Percentiles rank a stretch among this genome's conserved stretches.
Conservation (phyloP, 176 grass and related monocot species). For the Eragrostis nindensis region DNA sequence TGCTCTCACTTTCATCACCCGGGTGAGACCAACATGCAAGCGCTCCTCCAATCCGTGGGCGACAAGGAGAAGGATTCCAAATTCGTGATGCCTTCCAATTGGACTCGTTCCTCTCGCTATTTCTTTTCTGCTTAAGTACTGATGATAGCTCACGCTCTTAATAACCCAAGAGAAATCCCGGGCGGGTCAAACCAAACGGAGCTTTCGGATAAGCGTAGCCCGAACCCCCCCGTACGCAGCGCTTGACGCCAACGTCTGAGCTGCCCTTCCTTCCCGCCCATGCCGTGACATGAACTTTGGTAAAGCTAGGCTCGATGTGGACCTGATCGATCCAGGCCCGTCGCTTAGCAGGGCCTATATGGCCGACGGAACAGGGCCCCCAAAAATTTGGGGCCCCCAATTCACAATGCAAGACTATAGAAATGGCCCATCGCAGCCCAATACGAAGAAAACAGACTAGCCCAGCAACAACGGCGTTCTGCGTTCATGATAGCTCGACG, state of each 20-base stretch:
- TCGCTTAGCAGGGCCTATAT: too few relatives aligned
- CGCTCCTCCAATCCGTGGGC: not conserved
- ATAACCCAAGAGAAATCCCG: too few relatives aligned
- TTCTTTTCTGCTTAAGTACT: not conserved
- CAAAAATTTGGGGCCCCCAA: too few relatives aligned
- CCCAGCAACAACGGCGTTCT: too few relatives aligned
- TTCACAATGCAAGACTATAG: too few relatives aligned
- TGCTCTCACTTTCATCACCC: not conserved
- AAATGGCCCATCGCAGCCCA: too few relatives aligned
- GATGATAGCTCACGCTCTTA: not conserved
- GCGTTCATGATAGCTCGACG: too few relatives aligned
- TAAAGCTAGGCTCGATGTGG: not conserved
- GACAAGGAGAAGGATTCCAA: not conserved
- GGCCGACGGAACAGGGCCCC: too few relatives aligned
- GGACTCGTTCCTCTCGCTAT: not conserved
- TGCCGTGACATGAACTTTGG: not conserved
- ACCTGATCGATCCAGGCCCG: too few relatives aligned
- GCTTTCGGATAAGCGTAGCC: constrained; percentile 10
- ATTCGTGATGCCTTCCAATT: not conserved
- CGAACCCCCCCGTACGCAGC: not conserved
- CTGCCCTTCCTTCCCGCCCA: not conserved
- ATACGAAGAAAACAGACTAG: too few relatives aligned
- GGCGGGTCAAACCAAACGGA: not conserved
- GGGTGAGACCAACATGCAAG: too few relatives aligned
- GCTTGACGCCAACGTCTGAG: constrained; percentile 13